Conservation (phyloP, 805 yeast genomes). For the Hanseniaspora osmophila region DNA sequence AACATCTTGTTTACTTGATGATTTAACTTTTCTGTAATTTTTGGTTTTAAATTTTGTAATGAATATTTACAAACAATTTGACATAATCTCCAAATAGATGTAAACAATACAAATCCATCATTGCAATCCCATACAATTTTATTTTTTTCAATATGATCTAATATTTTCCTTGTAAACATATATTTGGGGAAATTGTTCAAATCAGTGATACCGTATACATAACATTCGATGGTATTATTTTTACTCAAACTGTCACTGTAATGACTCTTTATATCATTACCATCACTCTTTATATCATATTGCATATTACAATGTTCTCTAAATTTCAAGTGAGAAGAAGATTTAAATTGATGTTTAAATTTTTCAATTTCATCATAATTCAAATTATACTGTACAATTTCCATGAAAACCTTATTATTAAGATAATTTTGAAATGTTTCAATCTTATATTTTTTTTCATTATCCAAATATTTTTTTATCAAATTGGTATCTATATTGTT, state of each 20-base stretch:
- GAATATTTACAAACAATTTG: slow-evolving; percentile 23
- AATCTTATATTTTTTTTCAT: too few species aligned
- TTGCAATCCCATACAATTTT: slow-evolving; percentile 59
- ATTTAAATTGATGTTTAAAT: background rate
- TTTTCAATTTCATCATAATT: background rate
- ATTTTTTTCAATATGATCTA: background rate
- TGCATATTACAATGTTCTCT: background rate
- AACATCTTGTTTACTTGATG: background rate
- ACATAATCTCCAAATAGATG: slow-evolving; percentile 67
- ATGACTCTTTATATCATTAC: background rate
- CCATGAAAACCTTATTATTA: background rate
- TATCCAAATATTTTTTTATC: too few species aligned
- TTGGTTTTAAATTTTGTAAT: too few species aligned
- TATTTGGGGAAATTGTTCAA: background rate
- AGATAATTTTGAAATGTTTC: background rate
- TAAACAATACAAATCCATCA: slow-evolving; percentile 75
- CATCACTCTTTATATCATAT: background rate
- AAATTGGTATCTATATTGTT: too few species aligned
- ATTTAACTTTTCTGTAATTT: too few species aligned
- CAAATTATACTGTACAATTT: too few species aligned
- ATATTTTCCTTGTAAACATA: background rate
- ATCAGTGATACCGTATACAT: background rate
- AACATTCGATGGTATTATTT: background rate
- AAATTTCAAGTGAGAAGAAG: background rate
- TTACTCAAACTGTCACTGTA: too few species aligned